Conservation (phyloP, 345 rosid genomes). For the Syzygium grande region DNA sequence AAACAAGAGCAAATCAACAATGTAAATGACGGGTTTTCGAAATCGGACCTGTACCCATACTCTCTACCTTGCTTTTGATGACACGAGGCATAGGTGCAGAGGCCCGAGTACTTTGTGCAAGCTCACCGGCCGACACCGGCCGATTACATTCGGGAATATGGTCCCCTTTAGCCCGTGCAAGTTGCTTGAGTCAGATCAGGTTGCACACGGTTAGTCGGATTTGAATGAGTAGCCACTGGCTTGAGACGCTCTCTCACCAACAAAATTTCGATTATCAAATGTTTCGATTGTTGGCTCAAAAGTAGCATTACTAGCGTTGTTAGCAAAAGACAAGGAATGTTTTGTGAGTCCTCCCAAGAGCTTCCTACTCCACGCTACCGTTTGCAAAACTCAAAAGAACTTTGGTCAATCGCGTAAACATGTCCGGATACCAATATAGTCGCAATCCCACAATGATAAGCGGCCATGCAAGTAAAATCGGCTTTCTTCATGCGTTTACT, state of each 20-base stretch:
- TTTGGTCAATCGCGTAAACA: neutral
- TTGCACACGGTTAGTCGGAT: neutral
- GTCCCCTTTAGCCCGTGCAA: neutral
- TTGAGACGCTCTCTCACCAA: neutral
- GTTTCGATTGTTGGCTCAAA: neutral
- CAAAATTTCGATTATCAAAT: neutral
- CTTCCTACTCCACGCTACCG: neutral
- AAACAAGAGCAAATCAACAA: neutral
- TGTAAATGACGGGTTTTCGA: neutral
- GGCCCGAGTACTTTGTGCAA: neutral
- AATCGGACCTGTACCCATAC: neutral
- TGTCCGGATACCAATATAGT: neutral
- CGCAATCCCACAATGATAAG: neutral
- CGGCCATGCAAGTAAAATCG: neutral
- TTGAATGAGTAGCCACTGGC: neutral
- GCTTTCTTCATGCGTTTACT: neutral
- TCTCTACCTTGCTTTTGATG: neutral
- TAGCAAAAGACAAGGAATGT: neutral
- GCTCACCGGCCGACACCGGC: neutral
- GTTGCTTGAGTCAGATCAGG: neutral
- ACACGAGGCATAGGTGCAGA: accelerated
- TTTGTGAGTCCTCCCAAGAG: neutral
- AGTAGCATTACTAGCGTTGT: neutral
- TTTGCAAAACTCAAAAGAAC: neutral
- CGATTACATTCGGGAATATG: neutral